A percentile compares a stretch with the other conserved stretches of the same genome.
These are phyloP conservation scores for Chrysanthemum seticuspe DNA, from an alignment of 129 eudicot genomes.

Conservation along the genomic window DNA sequence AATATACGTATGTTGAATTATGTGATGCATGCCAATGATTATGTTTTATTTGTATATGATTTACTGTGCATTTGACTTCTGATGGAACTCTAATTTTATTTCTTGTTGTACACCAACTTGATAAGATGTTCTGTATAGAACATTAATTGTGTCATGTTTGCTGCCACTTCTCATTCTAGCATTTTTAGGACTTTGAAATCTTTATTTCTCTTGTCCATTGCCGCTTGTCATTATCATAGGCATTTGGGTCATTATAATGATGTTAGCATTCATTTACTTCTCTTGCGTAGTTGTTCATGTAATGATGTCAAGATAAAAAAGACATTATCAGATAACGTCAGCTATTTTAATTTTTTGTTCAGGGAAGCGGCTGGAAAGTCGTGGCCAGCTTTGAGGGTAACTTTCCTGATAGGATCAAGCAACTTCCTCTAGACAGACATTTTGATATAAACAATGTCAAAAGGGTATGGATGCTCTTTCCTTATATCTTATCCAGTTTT, in stretches of 20 bases:
- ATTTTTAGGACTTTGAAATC: too few species aligned
- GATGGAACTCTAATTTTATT: not conserved
- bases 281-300: not conserved
- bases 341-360: constrained; percentile 14
- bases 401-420: constrained; percentile 93
- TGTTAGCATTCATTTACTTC: constrained; percentile 10
- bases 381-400: constrained; percentile 98
- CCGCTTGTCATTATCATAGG: not conserved
- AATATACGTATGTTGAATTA: not conserved
- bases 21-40: not conserved
- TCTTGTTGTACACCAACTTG: not conserved
- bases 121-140: not conserved
- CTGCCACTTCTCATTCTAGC: too few species aligned
- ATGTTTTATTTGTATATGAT: not conserved
- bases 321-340: constrained; percentile 10
- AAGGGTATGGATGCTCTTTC: constrained; percentile 50
- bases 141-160: not conserved
- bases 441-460: constrained; percentile 95
- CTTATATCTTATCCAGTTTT: not conserved
- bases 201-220: not conserved
- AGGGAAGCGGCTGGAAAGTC: constrained; percentile 98
- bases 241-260: constrained; percentile 2
- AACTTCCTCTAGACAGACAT: constrained; percentile 97
- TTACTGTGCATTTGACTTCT: not conserved
- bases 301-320: constrained; percentile 1